Base-by-base conservation (phyloP, 106 monocot genomes). In the Apostasia ramifera region DNA sequence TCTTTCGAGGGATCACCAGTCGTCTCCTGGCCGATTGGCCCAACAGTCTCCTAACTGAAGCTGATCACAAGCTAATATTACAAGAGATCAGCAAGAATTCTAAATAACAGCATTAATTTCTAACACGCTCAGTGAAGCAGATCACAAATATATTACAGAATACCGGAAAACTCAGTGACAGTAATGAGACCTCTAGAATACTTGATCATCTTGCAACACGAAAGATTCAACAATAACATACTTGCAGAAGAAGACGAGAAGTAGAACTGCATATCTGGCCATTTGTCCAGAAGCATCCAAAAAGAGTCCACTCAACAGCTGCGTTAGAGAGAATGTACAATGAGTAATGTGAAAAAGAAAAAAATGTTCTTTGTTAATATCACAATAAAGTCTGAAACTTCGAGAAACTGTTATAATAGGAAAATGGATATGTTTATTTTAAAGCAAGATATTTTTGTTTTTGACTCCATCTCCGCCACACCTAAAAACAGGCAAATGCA, bases 231-330 rank as follows among this genome's bases (percentile, higher is more conserved):
- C 14, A 26, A 65, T 12, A 59, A 60, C 81, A 93, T 79, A 98
- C 98, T 70, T 98, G 98, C 39, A 98, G 53, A 77, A 98, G 57
- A 73, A 98, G 93, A 44, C 98, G 98, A 76, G 98, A 98, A 45
- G 98, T 98, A 67, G 98, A 92, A 76, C 98, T 98, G 76, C 98
- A 98, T 56, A 98, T 98, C 70, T 98, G 98, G 56, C 98, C 98
- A 80, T 98, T 98, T 66, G 98, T 98, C 92, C 89, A 93, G 72
- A 93, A 93, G 80, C 92, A 98, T 39, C 98, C 98, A 83, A 98
- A 98, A 48, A 90, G 48, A 41, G 80, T 66, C 98, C 98, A 98
- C 66, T 98, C 98, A 74, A 83, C 87, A 80, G 93, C 98, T 98
- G 90, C 72, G 62, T 44, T 63, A 68, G 12, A 58, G 54, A 69